Evolutionary conservation across 257 asterid genomes (phyloP), one percentile per base, ranked within the genome.

Genomic region (Voacanga thouarsii): DNA sequence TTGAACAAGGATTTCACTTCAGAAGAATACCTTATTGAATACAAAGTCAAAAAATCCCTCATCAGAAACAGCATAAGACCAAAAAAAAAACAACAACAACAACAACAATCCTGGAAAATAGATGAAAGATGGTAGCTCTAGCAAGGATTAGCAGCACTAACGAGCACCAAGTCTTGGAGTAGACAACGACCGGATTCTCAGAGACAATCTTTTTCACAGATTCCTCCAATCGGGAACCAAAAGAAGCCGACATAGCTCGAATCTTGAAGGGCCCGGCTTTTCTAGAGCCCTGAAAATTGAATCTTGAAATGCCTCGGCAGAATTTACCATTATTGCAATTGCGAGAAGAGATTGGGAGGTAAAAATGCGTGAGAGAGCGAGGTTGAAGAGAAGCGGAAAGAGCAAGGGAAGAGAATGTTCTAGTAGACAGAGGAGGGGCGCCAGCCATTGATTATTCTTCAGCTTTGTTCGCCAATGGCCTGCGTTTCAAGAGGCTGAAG

Each of bases 161-260:
- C 99, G 97, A 89, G 70, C 99, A 95, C 96, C 97, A 91, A 59
- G 94, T 85, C 84, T 95, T 95, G 85, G 99, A 93, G 85, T 95
- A 95, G 56, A 95, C 96, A 6, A 95, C 99, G 57, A 95, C 94
- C 39, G 98, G 96, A 78, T 87, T 89, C 6, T 87, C 93, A 37
- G 74, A 75, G 74, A 95, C 64, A 12, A 91, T 87, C 75, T 84
- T 87, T 82, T 87, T 87, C 60, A 95, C 92, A 11, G 83, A 78
- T 60, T 85, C 97, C 81, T 90, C 97, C 78, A 89, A 78, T 56
- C 88, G 79, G 33, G 91, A 84, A 37, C 92, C 96, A 51, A 87
- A 89, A 15, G 96, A 86, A 53, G 91, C 86, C 78, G 92, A 83
- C 93, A 86, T 89, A 67, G 96, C 90, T 78, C 90, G 92, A 84